Conservation (phyloP, 2,329 filamentous ascomycete species). For the Epichloe elymi region DNA sequence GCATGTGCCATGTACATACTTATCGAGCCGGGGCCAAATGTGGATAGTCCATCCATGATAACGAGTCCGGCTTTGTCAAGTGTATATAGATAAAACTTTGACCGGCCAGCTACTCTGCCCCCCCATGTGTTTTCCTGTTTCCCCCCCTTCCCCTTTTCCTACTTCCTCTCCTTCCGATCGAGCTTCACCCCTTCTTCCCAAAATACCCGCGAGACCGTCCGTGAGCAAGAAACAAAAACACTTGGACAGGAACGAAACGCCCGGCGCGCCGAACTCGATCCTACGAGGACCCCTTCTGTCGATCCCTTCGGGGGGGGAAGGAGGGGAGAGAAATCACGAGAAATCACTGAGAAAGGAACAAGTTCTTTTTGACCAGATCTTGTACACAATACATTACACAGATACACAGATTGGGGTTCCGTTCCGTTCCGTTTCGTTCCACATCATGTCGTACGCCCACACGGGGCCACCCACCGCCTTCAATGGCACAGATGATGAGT, state of each 20-base stretch:
- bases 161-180: background rate
- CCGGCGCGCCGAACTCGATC: no score
- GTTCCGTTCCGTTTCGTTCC: no score
- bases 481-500: constrained; percentile 49
- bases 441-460: constrained; percentile 44
- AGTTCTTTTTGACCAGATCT: background rate
- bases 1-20: background rate
- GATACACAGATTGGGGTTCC: no score
- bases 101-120: background rate
- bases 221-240: no score
- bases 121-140: background rate
- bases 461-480: constrained; percentile 44
- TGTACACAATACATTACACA: no score
- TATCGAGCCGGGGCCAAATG: background rate
- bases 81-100: background rate
- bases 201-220: no score
- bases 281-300: no score
- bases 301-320: no score
- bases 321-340: no score
- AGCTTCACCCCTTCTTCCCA: no score
- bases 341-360: background rate
- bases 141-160: background rate
- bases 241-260: no score
- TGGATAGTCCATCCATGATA: background rate
- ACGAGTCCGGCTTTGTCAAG: background rate